Base-by-base conservation (phyloP, 108 stramenopile species). In the Fragilaria crotonensis region DNA sequence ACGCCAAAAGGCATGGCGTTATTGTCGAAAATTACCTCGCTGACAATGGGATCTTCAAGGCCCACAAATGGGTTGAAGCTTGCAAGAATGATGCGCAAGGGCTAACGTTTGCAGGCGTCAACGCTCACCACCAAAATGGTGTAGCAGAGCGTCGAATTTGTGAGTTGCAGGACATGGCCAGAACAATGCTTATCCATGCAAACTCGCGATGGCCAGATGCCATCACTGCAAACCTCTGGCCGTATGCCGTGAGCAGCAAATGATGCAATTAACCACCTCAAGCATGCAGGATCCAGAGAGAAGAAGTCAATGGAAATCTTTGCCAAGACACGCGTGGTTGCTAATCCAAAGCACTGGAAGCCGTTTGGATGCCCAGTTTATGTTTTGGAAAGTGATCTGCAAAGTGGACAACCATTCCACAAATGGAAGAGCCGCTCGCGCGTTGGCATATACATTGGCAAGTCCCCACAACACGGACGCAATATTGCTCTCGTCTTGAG, bases 61-160 rank as follows among this genome's bases (percentile, higher is more conserved):
- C 64, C 45, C 29, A n/a, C 5, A 67, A 67, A 50, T 48, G 23
- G 20, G 4, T 2, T 30, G 61, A 7, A 41, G 14, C 56, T 1
- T 9, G 7, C 18, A n/a, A 54, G 22, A 2, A 14, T 2, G 54
- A 30, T 44, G 41, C 11, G 18, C 53, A 56, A 57, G 48, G 26
- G 1, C 19, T 60, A 20, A 25, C 59, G 9, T 60, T 71, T 44
- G 55, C 53, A 17, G 75, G 64, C 25, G 80, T 74, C 19, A 51
- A 56, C 23, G 72, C 68, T 46, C 80, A 81, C 53, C 60, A 57
- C 27, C 76, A 76, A 41, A 81, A 74, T 44, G 76, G 41, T 5
- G 52, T 74, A 26, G 72, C 72, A 0, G 75, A 81, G 48, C 46
- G 41, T 25, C 45, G 54, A 21, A 78, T 70, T 32, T 57, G 68